Evolutionary conservation across 345 rosid genomes (phyloP).

Genomic region (Pistacia vera): DNA sequence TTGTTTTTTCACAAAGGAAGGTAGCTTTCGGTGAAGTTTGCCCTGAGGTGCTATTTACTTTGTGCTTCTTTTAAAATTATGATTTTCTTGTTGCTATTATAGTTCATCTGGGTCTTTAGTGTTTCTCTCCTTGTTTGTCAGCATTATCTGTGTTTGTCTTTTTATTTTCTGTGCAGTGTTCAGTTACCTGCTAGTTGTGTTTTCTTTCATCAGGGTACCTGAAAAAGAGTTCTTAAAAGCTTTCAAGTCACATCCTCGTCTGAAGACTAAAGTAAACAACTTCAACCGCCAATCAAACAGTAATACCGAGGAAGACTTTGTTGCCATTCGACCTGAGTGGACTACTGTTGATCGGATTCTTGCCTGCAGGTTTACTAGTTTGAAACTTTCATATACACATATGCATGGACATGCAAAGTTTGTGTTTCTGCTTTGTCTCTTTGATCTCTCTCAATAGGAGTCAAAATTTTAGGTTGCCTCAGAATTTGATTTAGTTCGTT

Average conservation of each 20-base stretch:
- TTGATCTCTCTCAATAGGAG: neutral
- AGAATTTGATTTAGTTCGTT: slow-evolving; percentile 4
- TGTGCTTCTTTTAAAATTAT: no score
- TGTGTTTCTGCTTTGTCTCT: slow-evolving; percentile 9
- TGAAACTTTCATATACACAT: slow-evolving; percentile 12
- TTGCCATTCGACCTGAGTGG: slow-evolving; percentile 97
- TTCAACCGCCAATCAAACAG: slow-evolving; percentile 78
- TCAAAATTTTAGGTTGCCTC: neutral
- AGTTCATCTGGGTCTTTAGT: no score
- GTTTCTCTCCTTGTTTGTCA: neutral
- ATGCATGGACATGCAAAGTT: neutral
- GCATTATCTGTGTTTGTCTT: neutral
- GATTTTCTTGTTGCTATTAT: no score
- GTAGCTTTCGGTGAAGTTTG: no score
- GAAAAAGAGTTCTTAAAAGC: slow-evolving; percentile 93
- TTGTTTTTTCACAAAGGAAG: neutral
- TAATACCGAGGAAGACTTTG: slow-evolving; percentile 80
- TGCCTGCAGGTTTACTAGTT: slow-evolving; percentile 72
- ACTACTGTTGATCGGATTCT: slow-evolving; percentile 97
- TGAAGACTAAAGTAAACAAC: slow-evolving; percentile 87
- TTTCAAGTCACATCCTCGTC: slow-evolving; percentile 87
- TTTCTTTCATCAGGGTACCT: slow-evolving; percentile 63
- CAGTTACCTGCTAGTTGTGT: slow-evolving; percentile 10
- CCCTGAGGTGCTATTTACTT: no score
- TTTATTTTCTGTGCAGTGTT: slow-evolving; percentile 11